Percentiles rank a stretch among this genome's conserved stretches.
These are phyloP conservation scores for Calonectria pteridis DNA, from an alignment of 2,329 filamentous ascomycete species.

Conservation along the genomic window DNA sequence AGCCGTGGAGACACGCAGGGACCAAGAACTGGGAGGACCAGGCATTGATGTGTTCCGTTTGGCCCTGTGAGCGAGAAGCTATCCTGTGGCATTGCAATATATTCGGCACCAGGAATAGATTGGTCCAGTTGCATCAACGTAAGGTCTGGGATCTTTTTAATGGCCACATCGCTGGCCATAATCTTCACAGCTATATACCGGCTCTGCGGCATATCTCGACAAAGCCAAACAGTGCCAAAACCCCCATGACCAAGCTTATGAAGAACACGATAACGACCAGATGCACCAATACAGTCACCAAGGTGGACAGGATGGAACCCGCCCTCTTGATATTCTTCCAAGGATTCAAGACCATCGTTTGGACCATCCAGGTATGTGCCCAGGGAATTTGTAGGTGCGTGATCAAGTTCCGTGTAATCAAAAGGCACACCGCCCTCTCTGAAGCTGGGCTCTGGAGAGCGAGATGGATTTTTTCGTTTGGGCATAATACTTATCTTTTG, in stretches of 20 bases:
- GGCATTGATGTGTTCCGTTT: conserved; percentile 44
- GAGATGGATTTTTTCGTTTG: not conserved
- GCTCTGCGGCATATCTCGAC: conserved; percentile 45
- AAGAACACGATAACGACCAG: conserved; percentile 7
- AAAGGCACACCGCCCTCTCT: not conserved
- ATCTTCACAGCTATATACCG: conserved; percentile 50
- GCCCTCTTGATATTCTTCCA: conserved; percentile 21
- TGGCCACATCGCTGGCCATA: conserved; percentile 39
- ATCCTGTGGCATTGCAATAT: not conserved
- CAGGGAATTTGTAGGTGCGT: conserved; percentile 4
- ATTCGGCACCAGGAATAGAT: conserved; percentile 36
- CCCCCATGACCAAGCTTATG: conserved; percentile 33
- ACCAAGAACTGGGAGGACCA: conserved; percentile 46
- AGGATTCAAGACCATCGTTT: conserved; percentile 1
- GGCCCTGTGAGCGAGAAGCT: conserved; percentile 11
- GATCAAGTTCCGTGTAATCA: not conserved
- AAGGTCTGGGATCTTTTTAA: conserved; percentile 14
- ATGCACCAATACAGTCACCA: conserved; percentile 18
- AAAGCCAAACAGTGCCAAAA: conserved; percentile 28
- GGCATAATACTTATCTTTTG: not conserved
- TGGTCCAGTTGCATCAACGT: not conserved
- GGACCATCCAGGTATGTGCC: conserved; percentile 15
- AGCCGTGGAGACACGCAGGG: conserved; percentile 37
- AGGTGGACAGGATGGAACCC: conserved; percentile 29
- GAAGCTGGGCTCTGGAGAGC: not conserved